phyloP scores from a whole-genome alignment of 1,284 basidiomycete genomes.

The Ceratobasidium theobromae region DNA sequence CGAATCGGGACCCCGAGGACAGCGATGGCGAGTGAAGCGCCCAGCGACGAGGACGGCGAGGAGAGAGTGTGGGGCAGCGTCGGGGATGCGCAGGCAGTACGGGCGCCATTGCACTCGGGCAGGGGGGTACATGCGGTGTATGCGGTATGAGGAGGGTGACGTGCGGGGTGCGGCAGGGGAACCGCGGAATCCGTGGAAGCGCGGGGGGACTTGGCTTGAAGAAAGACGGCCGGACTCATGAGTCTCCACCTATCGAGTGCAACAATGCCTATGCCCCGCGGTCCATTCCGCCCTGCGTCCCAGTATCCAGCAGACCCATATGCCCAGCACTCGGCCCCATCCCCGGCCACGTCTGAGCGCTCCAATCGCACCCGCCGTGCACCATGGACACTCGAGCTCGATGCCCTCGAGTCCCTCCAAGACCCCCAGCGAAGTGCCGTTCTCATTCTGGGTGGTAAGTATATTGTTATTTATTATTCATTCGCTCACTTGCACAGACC shows the following conservation, averaged over 20 bases:
- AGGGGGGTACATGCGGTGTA: constrained; percentile 9
- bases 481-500: constrained; percentile 9
- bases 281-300: constrained; percentile 18
- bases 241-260: constrained; percentile 3
- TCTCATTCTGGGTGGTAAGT: constrained; percentile 17
- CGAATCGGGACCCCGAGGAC: not conserved
- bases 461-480: not conserved
- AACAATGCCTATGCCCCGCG: not conserved
- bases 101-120: not conserved
- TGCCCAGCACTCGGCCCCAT: not conserved
- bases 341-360: constrained; percentile 3
- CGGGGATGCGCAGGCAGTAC: not conserved
- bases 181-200: constrained; percentile 17
- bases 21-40: not conserved
- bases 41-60: not conserved
- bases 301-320: constrained; percentile 23
- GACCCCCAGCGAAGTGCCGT: not conserved
- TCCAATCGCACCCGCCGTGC: constrained; percentile 8
- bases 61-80: not conserved
- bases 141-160: not conserved
- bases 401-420: constrained; percentile 14
- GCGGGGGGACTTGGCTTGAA: not conserved
- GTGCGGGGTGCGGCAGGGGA: not conserved
- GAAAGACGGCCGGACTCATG: not conserved
- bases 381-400: constrained; percentile 24